Evolutionary conservation across 2,329 filamentous ascomycete species (phyloP), one percentile per base, ranked within the genome.

Genomic region (Ophiosphaerella narmari): DNA sequence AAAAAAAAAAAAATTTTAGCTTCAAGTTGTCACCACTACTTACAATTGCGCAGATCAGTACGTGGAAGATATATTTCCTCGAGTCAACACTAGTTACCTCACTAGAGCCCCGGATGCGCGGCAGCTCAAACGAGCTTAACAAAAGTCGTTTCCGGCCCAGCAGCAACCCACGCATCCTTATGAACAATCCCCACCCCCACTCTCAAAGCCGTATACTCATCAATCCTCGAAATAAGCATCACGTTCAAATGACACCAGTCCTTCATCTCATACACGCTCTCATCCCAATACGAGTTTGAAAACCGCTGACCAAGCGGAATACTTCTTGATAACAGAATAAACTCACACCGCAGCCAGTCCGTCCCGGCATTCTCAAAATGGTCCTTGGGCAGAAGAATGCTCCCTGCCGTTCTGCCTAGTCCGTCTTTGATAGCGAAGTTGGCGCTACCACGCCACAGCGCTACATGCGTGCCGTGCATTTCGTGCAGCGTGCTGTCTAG

Each of bases 111-210:
- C 18, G 18, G 18, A 21, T 21, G 18, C 18, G 18, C 14, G 2
- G 7, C 18, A 42, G 23, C 8, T 32, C 39, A 51, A 11, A 42
- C 24, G 11, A 50, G 38, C 34, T 46, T 50, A 4, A 54, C 33
- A 33, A 54, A 49, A n/a, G n/a, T 31, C 2, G 32, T 41, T 24
- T 33, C 26, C 14, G 46, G 37, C 16, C 23, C 21, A 5, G 46
- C 50, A 24, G 23, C 39, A 8, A 42, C 26, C 50, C 50, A 54
- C 7, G 46, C 50, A 36, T 54, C 50, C 24, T 54, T 40, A 40
- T 49, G 46, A 12, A 54, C 24, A 12, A 54, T 23, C 5, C 46
- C 50, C 2, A 47, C 43, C 21, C 46, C 46, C 5, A 50, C 39
- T n/a, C 50, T 34, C 2, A 37, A 16, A 6, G 43, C 50, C 13